Conservation (phyloP, 148 eudicot species). For the Persicaria tinctoria region DNA sequence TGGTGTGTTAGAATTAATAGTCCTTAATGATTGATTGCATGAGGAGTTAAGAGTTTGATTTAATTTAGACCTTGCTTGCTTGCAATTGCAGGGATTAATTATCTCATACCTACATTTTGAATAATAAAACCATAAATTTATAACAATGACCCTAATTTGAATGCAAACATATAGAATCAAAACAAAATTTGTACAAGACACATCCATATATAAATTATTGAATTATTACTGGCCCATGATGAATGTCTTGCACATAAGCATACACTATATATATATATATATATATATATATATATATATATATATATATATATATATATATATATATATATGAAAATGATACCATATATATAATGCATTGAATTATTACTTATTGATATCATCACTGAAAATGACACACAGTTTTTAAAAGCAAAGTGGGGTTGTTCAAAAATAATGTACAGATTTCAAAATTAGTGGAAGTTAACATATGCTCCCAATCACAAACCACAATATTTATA, state of each 20-base stretch:
- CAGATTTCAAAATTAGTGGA: neutral
- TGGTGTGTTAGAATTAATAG: no score
- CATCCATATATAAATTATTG: neutral
- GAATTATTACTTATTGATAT: conserved; percentile 1
- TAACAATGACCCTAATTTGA: neutral
- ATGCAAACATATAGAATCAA: no score
- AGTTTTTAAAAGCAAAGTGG: neutral
- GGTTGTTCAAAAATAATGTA: neutral
- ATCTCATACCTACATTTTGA: neutral
- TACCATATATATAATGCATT: neutral
- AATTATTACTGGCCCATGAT: neutral
- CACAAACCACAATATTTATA: neutral
- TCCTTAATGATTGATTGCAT: no score
- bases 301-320: no score
- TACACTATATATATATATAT: neutral
- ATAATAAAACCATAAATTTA: neutral
- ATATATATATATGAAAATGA: neutral
- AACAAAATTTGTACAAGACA: no score
- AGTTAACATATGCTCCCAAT: neutral
- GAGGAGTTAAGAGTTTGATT: no score
- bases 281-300: no score
- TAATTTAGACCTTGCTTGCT: no score
- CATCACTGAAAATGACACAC: neutral
- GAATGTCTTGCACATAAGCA: neutral
- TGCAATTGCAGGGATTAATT: no score